Percentiles rank a stretch among this genome's conserved stretches.
Conservation (phyloP, 345 rosid species). For the Bruguiera gymnorhiza region DNA sequence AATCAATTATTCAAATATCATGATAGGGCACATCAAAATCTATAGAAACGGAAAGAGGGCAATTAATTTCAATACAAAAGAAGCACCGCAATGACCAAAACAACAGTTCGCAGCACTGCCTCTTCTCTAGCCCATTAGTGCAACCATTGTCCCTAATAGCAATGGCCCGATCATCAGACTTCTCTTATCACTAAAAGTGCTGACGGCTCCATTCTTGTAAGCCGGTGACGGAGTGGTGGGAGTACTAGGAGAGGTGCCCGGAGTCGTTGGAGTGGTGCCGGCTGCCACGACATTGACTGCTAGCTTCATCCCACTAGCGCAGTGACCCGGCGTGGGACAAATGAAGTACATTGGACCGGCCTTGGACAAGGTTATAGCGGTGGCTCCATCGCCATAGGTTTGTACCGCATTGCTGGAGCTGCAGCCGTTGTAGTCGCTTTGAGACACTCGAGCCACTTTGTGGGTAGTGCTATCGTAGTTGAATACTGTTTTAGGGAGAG, state of each 20-base stretch:
- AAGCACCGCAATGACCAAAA: background rate
- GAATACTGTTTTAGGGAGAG: slow-evolving; percentile 34
- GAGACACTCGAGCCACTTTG: slow-evolving; percentile 29
- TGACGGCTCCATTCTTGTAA: slow-evolving; percentile 15
- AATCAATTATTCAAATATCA: slow-evolving; percentile 1
- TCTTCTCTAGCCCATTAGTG: slow-evolving; percentile 45
- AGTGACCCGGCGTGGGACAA: slow-evolving; percentile 46
- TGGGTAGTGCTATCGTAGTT: slow-evolving; percentile 28
- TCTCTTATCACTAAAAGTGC: background rate
- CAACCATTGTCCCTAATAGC: slow-evolving; percentile 21
- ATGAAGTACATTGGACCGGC: slow-evolving; percentile 43
- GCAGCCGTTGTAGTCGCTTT: slow-evolving; percentile 38
- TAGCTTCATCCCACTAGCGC: slow-evolving; percentile 51
- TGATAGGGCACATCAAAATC: no score
- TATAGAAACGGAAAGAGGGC: background rate
- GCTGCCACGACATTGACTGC: slow-evolving; percentile 33
- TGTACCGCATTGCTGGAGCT: slow-evolving; percentile 21
- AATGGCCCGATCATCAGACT: slow-evolving; percentile 20
- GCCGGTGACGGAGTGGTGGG: background rate
- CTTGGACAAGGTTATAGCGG: slow-evolving; percentile 15
- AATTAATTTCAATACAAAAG: slow-evolving; percentile 2
- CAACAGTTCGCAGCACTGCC: slow-evolving; percentile 49
- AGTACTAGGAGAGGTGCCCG: slow-evolving; percentile 7
- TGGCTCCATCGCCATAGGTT: slow-evolving; percentile 31
- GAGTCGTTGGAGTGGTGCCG: slow-evolving; percentile 1